Evolutionary conservation across 495 filamentous ascomycete genomes (phyloP), one percentile per base, ranked within the genome.

Genomic region (Hyaloscypha bicolor): DNA sequence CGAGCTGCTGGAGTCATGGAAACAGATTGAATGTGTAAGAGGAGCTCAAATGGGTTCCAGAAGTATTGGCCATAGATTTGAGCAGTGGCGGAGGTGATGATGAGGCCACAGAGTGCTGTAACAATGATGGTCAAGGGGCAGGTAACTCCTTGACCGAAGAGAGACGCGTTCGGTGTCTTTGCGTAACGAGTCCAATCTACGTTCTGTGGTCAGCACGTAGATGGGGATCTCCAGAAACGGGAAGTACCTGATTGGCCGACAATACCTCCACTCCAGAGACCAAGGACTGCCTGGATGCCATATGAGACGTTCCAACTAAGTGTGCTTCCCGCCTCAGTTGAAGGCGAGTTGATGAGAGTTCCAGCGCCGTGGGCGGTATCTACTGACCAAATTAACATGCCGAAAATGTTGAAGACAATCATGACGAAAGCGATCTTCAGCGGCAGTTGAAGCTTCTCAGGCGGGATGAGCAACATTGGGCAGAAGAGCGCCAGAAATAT

Each of bases 351-450:
- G n/a, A 67, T 31, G 6, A 72, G 62, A 12, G 16, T 31, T 48
- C 70, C 70, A 16, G 70, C 14, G 9, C 70, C 66, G 63, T 67
- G 64, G 12, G 70, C 66, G 3, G 65, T 72, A 8, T 59, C 29
- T 32, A 69, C 67, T 60, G 70, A 55, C 70, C 66, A 69, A 29
- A 66, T 67, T 0, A 72, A 30, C 58, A 69, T 66, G 2, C 70
- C 70, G 37, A 69, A 69, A n/a, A 68, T 66, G 30, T 67, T 69
- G 35, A 57, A 67, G 11, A 72, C 64, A 25, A 72, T 69, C 66
- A 66, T 66, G 1, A 58, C 63, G 42, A 69, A 68, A 22, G 93
- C 96, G 76, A 97, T 67, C 68, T 67, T 70, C 22, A 71, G 37
- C 6, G 78, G 79, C 21, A 78, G 48, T 48, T 76, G 77, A 59